Base-by-base conservation (phyloP, 2,329 filamentous ascomycete species). In the Periconia sp. region DNA sequence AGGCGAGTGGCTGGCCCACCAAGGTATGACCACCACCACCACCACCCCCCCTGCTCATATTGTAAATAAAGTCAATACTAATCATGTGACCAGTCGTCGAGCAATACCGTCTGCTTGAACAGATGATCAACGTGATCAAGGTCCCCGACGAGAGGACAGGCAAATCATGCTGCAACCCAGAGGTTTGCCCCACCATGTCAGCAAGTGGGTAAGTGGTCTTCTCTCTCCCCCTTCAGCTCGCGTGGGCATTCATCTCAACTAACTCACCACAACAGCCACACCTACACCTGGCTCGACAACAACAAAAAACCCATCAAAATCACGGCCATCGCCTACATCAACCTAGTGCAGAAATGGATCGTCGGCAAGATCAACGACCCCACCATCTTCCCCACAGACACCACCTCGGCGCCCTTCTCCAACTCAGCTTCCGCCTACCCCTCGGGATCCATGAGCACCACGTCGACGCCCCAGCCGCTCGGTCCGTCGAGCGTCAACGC, bases 321-420 rank as follows among this genome's bases (percentile, higher is more conserved):
- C 41, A 92, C 93, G 3, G 93, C 93, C 7, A 87, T 87, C 57
- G 92, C 95, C 74, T 97, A 97, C 77, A 94, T 97, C 77, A 91
- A 91, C 62, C 85, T 96, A 23, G 95, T 97, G 73, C 92, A 97
- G 77, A 91, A 93, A 69, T 97, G 93, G 92, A 96, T 97, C 71
- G 90, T 91, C 30, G 91, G 92, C 76, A 97, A 97, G 78, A 91
- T 96, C 60, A 91, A 94, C 66, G 92, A 97, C 72, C 86, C 86
- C 47, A 83, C 84, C 70, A 91, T 96, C 76, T 97, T 97, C 77
- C 93, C 93, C 6, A 96, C 91, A 41, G 91, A 94, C 65, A 85
- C 88, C 7, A 84, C 87, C 40, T 84, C 84, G 42, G 82, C 89
- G 46, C 89, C 88, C 17, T 87, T 83, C 61, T 80, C 85, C 43